These are phyloP conservation scores for Arabis hirsuta DNA, from an alignment of 345 rosid genomes.

Conservation along the genomic window DNA sequence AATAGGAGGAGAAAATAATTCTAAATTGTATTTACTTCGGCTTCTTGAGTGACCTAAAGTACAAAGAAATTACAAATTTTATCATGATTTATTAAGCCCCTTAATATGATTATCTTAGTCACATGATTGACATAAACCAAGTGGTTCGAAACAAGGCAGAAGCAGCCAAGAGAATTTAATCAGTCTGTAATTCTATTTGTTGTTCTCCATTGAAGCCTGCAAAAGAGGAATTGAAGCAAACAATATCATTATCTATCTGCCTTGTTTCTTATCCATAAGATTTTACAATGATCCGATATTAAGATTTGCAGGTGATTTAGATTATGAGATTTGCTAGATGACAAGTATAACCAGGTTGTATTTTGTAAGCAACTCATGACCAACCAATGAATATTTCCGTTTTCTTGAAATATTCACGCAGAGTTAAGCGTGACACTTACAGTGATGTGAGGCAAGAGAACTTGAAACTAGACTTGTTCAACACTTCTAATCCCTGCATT, in stretches of 20 bases:
- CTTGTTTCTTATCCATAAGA: neutral
- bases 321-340: conserved; percentile 12
- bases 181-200: conserved; percentile 24
- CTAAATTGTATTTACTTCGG: conserved; percentile 31
- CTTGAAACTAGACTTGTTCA: conserved; percentile 47
- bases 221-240: conserved; percentile 21
- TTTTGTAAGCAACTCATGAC: conserved; percentile 9
- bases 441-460: conserved; percentile 27
- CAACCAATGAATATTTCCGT: neutral
- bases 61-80: conserved; percentile 17
- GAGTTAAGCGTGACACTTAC: conserved; percentile 38
- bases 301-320: no score
- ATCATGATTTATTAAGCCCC: conserved; percentile 7
- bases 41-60: conserved; percentile 11
- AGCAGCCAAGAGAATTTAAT: neutral
- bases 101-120: conserved; percentile 25
- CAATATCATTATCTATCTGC: neutral
- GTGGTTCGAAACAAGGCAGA: conserved; percentile 19
- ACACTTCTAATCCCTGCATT: conserved; percentile 59
- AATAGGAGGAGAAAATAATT: neutral
- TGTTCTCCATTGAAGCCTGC: conserved; percentile 29
- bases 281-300: neutral
- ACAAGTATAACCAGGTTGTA: neutral
- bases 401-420: neutral
- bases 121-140: conserved; percentile 22